Conservation (phyloP, 345 rosid genomes). For the Citrus mangshanensis region DNA sequence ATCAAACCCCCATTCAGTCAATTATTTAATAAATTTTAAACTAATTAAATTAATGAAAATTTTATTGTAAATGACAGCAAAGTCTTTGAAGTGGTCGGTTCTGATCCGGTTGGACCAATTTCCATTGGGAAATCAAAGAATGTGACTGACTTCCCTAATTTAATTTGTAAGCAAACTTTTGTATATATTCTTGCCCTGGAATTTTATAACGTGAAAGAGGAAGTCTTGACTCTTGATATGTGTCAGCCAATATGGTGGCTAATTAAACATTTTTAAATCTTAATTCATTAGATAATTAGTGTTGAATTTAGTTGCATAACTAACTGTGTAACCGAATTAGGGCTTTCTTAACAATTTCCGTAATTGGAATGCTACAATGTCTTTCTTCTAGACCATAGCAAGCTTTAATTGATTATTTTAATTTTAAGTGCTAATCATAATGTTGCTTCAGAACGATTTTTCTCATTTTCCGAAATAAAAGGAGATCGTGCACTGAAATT, state of each 20-base stretch:
- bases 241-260: neutral
- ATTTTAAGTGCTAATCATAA: neutral
- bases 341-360: slow-evolving; percentile 1
- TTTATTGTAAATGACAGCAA: neutral
- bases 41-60: neutral
- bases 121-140: slow-evolving; percentile 7
- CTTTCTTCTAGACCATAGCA: neutral
- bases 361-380: neutral
- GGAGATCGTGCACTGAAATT: too few relatives aligned
- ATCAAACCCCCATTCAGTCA: neutral
- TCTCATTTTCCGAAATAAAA: neutral
- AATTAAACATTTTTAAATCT: neutral
- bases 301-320: neutral
- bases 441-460: neutral
- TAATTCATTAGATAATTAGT: neutral
- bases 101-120: slow-evolving; percentile 8
- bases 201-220: too few relatives aligned
- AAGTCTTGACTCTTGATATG: neutral
- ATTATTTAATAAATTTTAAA: neutral
- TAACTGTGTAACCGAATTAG: neutral
- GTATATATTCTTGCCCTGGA: neutral
- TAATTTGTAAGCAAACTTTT: neutral
- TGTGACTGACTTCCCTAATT: neutral
- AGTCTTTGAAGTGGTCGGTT: slow-evolving; percentile 10
- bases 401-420: neutral